Percentiles rank a stretch among this genome's conserved stretches.
These are phyloP conservation scores for Prosopis cineraria DNA, from an alignment of 306 rosid species.

Conservation along the genomic window DNA sequence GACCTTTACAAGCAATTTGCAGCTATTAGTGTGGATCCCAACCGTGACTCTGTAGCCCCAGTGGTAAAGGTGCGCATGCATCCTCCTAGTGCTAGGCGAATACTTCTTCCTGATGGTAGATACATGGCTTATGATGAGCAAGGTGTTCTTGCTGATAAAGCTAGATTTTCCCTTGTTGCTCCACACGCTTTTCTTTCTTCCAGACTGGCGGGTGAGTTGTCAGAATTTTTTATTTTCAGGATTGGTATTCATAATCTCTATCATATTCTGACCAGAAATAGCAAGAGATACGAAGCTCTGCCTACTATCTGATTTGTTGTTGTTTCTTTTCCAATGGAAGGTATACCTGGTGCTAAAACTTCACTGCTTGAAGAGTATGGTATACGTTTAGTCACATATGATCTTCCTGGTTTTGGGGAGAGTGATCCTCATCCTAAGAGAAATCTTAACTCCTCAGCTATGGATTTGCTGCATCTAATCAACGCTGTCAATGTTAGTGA, in stretches of 20 bases:
- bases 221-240: not conserved
- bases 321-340: slow-evolving; percentile 38
- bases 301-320: slow-evolving; percentile 4
- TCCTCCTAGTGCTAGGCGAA: slow-evolving; percentile 77
- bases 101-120: slow-evolving; percentile 93
- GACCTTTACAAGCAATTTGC: slow-evolving; percentile 42
- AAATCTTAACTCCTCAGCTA: slow-evolving; percentile 80
- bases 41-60: slow-evolving; percentile 42
- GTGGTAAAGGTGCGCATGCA: slow-evolving; percentile 60
- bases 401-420: slow-evolving; percentile 99
- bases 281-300: slow-evolving; percentile 1
- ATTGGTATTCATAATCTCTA: not conserved
- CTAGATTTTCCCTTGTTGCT: slow-evolving; percentile 80
- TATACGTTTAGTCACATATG: slow-evolving; percentile 75
- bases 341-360: slow-evolving; percentile 76
- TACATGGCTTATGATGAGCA: slow-evolving; percentile 74
- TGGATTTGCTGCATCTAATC: slow-evolving; percentile 73
- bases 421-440: slow-evolving; percentile 90
- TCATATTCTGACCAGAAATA: slow-evolving; percentile 10
- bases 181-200: slow-evolving; percentile 94
- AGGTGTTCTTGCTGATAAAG: slow-evolving; percentile 68
- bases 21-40: slow-evolving; percentile 63
- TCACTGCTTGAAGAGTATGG: slow-evolving; percentile 88
- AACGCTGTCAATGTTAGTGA: slow-evolving; percentile 66
- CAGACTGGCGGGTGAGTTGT: slow-evolving; percentile 72